Evolutionary conservation across 1,284 basidiomycete species (phyloP).

Genomic region (Microbotryomycetes sp.): DNA sequence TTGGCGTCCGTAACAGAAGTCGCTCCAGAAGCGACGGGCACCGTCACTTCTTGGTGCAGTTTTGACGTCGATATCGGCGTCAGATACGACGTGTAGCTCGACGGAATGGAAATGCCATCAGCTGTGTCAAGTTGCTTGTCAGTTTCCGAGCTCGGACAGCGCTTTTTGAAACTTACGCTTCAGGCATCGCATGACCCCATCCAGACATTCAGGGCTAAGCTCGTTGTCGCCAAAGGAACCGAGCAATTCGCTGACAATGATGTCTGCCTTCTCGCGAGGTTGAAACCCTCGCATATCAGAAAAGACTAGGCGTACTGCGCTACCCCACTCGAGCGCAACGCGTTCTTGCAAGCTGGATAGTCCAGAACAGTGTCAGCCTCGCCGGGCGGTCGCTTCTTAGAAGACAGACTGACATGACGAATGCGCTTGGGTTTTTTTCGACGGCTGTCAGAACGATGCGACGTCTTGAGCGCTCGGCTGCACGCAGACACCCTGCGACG

Average conservation of each 20-base stretch:
- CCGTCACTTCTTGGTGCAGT: slow-evolving; percentile 66
- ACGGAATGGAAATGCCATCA: slow-evolving; percentile 89
- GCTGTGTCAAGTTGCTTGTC: slow-evolving; percentile 46
- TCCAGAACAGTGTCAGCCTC: background rate
- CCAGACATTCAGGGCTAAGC: slow-evolving; percentile 70
- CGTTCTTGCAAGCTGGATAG: slow-evolving; percentile 65
- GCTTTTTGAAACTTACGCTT: slow-evolving; percentile 17
- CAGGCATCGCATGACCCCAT: slow-evolving; percentile 33
- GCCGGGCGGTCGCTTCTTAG: no score
- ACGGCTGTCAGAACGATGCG: slow-evolving; percentile 70
- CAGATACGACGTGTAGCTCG: slow-evolving; percentile 88
- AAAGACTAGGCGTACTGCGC: slow-evolving; percentile 69
- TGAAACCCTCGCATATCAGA: slow-evolving; percentile 87
- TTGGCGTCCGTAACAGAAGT: slow-evolving; percentile 33
- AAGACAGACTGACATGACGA: slow-evolving; percentile 64
- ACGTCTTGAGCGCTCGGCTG: slow-evolving; percentile 59
- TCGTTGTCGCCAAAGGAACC: slow-evolving; percentile 99
- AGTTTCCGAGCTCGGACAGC: background rate
- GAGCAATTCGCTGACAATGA: slow-evolving; percentile 89
- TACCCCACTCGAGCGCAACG: slow-evolving; percentile 72
- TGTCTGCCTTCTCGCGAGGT: slow-evolving; percentile 78
- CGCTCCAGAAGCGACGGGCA: slow-evolving; percentile 36
- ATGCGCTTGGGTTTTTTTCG: slow-evolving; percentile 94
- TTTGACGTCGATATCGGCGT: slow-evolving; percentile 90
- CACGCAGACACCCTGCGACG: slow-evolving; percentile 75